Base-by-base conservation (phyloP, 129 eudicot genomes). In the Daucus carota region DNA sequence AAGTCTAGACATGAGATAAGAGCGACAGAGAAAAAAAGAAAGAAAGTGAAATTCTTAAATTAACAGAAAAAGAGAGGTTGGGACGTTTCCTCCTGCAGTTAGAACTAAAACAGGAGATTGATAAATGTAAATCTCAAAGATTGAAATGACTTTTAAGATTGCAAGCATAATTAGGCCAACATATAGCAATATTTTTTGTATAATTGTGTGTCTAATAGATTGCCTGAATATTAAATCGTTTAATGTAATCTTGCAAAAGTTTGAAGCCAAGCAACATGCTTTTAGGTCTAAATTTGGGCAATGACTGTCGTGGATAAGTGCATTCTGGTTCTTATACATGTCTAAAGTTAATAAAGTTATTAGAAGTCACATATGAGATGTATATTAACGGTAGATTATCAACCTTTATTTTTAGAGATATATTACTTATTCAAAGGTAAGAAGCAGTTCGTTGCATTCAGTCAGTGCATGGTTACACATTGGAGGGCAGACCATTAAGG, bases 51-150 rank as follows among this genome's bases (percentile, higher is more conserved):
- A 84, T 70, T 73, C 94, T 95, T 59, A 80, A 82, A 77, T 77
- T 91, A 72, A 89, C 96, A 43, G 97, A 91, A 84, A 94, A 87
- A 67, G 99, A 95, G 78, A 82, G 93, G 76, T 72, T 74, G 50
- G 96, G 92, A 45, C 82, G 76, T 82, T 80, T 76, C 24, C 89
- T 89, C 45, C 63, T 95, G 60, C 96, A 89, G 70, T 79, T 88
- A 13, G 96, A 95, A 81, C 72, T 95, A 40, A 91, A 83, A 81
- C 85, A 85, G 79, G 99, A 94, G 84, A 86, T 86, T 52, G 94
- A 88, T 63, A 90, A 85, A 75, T 85, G 77, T 73, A 82, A 89
- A 79, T 76, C 52, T 46, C 89, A 91, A 60, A 81, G 44, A 18
- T 59, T 70, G 24, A n/a, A 31, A 29, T 57, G 24, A 8, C 40